A percentile compares a stretch with the other conserved stretches of the same genome.
Evolutionary conservation across 768 basidiomycete genomes (phyloP).

Genomic region (Tulasnella sp.): DNA sequence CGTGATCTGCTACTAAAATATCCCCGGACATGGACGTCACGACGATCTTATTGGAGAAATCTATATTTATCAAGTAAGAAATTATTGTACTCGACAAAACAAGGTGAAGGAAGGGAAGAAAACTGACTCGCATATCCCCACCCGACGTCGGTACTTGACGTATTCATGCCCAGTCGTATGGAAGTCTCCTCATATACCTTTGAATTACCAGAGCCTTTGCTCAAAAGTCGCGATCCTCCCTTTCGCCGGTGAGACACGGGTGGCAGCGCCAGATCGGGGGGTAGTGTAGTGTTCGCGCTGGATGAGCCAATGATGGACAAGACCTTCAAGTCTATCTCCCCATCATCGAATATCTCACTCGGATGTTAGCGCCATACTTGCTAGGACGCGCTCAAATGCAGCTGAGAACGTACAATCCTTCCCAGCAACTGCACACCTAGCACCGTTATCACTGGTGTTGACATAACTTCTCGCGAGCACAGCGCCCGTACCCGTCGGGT

Average conservation of each 20-base stretch:
- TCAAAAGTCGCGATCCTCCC: not conserved
- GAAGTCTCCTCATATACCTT: constrained; percentile 10
- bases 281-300: too few relatives aligned
- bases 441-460: not conserved
- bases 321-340: constrained; percentile 11
- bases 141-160: constrained; percentile 13
- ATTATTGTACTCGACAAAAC: not conserved
- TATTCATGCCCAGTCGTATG: not conserved
- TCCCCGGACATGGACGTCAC: constrained; percentile 15
- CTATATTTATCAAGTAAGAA: constrained; percentile 1
- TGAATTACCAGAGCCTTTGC: constrained; percentile 9
- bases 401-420: constrained; percentile 12
- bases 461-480: not conserved
- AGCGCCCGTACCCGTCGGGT: not conserved
- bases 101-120: not conserved
- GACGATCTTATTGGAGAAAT: constrained; percentile 15
- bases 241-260: not conserved
- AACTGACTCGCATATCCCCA: constrained; percentile 15
- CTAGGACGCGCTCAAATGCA: not conserved
- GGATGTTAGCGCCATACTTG: not conserved
- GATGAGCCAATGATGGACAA: constrained; percentile 6
- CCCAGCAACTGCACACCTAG: constrained; percentile 14
- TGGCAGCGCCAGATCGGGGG: too few relatives aligned
- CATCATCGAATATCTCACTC: not conserved
- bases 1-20: constrained; percentile 14